Conservation (phyloP, 495 filamentous ascomycete species). For the Penicillium mononematosum region DNA sequence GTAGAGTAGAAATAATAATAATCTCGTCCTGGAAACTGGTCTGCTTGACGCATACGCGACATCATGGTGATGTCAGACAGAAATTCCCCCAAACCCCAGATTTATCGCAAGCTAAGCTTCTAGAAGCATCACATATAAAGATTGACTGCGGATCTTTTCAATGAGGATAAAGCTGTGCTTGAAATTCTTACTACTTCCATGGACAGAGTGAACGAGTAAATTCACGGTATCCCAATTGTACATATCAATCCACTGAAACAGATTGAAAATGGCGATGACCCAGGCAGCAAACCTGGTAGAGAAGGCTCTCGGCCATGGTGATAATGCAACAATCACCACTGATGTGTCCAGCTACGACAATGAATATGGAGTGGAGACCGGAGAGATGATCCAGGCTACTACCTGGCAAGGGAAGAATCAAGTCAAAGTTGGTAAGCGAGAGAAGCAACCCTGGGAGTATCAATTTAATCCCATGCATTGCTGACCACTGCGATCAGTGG, state of each 20-base stretch:
- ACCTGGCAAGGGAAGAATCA: constrained; percentile 43
- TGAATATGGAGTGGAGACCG: constrained; percentile 25
- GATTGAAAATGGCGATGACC: constrained; percentile 50
- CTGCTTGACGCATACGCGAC: not conserved
- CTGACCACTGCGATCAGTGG: constrained; percentile 34
- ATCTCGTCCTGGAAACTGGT: not conserved
- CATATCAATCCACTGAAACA: not conserved
- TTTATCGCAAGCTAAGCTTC: not conserved
- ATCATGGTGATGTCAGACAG: constrained; percentile 5
- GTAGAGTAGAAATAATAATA: not conserved
- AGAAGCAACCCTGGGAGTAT: not conserved
- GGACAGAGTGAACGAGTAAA: not conserved
- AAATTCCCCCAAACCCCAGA: not conserved
- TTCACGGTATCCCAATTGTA: not conserved
- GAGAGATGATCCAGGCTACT: constrained; percentile 19
- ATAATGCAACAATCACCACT: constrained; percentile 28
- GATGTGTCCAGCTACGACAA: constrained; percentile 34
- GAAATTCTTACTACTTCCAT: not conserved
- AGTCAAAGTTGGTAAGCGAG: constrained; percentile 34
- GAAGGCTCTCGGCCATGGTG: constrained; percentile 62
- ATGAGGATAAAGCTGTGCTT: not conserved
- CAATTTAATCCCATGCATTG: not conserved
- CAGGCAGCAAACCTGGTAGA: constrained; percentile 65
- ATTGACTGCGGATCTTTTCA: not conserved
- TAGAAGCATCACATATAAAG: not conserved